Evolutionary conservation across 192 early-diverging fungal genomes (phyloP), one percentile per base, ranked within the genome.

Genomic region (Haplosporangium gracile): DNA sequence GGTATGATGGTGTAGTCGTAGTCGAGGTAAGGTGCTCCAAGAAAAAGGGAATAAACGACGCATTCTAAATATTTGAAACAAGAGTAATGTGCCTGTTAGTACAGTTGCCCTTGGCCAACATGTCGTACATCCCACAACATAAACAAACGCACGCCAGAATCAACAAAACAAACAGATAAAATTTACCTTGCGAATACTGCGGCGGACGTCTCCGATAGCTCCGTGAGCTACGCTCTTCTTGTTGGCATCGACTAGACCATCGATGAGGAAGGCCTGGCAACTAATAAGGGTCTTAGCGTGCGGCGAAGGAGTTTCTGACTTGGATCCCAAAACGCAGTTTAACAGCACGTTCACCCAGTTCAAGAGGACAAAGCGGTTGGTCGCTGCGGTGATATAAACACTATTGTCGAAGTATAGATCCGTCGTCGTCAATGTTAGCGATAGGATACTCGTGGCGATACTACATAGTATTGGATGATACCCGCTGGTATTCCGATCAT

Each of bases 261-360:
- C 90, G 42, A 94, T 82, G 22, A 94, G 82, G 2, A 88, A 24
- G 0, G 91, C 92, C 77, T 94, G 92, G 0, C 87, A 87, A 16
- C 75, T 68, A 36, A 90, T 73, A 34, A 93, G 79, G 29, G 68
- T 47, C 68, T 70, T 90, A 34, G 79, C 43, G 53, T 53, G 72
- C 1, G 88, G 55, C 15, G 84, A 83, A 38, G 63, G 57, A 32
- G 80, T 80, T n/a, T 84, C 81, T 74, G 65, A 76, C 10, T 45
- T 57, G 43, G 15, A 68, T 20, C 81, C 69, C 39, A 90, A 65
- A n/a, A 70, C 77, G 69, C 77, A 86, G 1, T 83, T 72, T 68
- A 95, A 65, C 34, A 94, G 78, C 49, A 88, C 26, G 76, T 93
- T 89, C 34, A 93, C 80, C 95, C 95, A 95, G 42, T 92, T 91